Conservation (phyloP, 2,329 filamentous ascomycete species). For the Diplodia corticola region DNA sequence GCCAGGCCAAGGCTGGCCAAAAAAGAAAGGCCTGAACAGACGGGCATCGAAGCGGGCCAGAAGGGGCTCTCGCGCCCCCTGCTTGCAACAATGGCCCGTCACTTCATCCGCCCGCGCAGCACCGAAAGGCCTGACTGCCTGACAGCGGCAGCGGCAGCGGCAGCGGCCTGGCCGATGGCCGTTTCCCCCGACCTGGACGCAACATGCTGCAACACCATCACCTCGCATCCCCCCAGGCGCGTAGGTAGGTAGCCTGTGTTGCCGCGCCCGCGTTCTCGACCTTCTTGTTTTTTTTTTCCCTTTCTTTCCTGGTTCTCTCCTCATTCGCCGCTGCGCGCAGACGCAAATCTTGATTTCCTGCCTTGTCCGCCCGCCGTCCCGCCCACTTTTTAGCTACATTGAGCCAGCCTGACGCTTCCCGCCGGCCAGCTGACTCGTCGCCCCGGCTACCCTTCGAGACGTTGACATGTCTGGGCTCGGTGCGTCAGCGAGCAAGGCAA, state of each 20-base stretch:
- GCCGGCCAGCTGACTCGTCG: constrained; percentile 11
- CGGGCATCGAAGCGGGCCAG: background rate
- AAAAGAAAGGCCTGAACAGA: background rate
- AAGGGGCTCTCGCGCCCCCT: background rate
- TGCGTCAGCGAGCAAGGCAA: background rate
- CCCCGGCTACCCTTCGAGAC: background rate
- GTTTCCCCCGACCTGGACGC: background rate
- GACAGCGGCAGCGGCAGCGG: no score
- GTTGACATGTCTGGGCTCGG: constrained; percentile 3
- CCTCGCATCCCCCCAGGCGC: constrained; percentile 1
- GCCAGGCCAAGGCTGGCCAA: background rate
- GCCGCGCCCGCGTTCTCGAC: background rate
- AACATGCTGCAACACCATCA: constrained; percentile 20
- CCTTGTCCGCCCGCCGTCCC: background rate
- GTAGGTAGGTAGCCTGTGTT: background rate
- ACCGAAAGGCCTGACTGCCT: constrained; percentile 6
- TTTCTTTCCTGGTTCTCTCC: background rate
- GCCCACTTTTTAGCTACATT: background rate
- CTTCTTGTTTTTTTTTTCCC: background rate
- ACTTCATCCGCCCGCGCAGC: background rate
- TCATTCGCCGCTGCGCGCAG: background rate
- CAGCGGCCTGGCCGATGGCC: background rate
- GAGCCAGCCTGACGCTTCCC: background rate
- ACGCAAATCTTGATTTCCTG: background rate
- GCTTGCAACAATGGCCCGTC: background rate